Conservation (phyloP, 768 basidiomycete genomes). For the Russula virescens region DNA sequence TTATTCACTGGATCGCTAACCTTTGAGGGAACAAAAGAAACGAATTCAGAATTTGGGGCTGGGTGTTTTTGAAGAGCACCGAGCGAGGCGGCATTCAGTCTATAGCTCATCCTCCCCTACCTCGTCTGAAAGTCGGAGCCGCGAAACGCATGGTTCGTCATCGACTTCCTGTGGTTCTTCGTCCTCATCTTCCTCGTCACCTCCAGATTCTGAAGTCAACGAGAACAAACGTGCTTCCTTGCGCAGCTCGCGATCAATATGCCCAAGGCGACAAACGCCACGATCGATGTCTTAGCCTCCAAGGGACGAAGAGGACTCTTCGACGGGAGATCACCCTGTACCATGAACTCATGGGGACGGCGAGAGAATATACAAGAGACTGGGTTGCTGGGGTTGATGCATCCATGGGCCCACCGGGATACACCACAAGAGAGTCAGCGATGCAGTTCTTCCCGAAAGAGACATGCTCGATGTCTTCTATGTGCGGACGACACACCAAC, state of each 20-base stretch:
- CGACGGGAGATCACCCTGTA: neutral
- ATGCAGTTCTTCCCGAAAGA: no score
- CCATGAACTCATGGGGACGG: neutral
- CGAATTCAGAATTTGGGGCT: constrained; percentile 26
- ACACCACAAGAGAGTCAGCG: no score
- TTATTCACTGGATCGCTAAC: no score
- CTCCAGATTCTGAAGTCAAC: neutral
- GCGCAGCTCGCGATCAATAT: neutral
- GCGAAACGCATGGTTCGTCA: neutral
- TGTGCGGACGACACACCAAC: no score
- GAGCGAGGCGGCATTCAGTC: constrained; percentile 12
- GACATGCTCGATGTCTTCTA: no score
- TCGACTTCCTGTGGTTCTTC: no score
- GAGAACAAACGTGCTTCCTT: neutral
- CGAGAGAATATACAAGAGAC: no score
- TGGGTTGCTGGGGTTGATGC: no score
- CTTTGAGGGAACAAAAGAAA: neutral
- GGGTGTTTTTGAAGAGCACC: constrained; percentile 27
- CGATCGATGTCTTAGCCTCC: constrained; percentile 11
- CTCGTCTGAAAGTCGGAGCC: neutral
- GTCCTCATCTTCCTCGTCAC: no score
- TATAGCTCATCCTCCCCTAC: constrained; percentile 17
- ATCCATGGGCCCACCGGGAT: no score
- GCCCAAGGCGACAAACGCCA: neutral
- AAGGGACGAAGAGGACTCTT: neutral